Conservation (phyloP, 2,329 filamentous ascomycete species). For the Alternaria sp. region DNA sequence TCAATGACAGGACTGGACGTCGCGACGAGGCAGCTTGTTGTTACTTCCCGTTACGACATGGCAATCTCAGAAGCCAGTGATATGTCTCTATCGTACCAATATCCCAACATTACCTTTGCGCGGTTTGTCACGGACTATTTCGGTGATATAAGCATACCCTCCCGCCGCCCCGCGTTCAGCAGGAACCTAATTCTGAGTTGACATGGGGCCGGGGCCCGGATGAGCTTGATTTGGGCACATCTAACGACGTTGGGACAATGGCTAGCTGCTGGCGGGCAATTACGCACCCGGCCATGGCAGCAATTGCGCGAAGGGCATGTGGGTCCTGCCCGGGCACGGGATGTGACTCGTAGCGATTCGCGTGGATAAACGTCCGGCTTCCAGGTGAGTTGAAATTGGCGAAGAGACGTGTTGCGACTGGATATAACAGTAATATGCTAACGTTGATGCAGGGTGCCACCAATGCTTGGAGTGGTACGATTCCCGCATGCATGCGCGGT, state of each 20-base stretch:
- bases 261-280: constrained; percentile 6
- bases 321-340: background rate
- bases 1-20: background rate
- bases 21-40: background rate
- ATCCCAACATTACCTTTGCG: background rate
- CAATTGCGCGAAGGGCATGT: constrained; percentile 3
- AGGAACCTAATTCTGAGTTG: constrained; percentile 10
- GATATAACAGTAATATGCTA: background rate
- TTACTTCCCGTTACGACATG: background rate
- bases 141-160: constrained; percentile 5
- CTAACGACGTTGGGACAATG: background rate
- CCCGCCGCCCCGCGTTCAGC: constrained; percentile 10
- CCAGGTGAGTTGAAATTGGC: background rate
- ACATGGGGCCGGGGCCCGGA: constrained; percentile 6
- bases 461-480: background rate
- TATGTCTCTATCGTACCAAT: background rate
- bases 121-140: background rate
- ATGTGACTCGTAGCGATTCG: constrained; percentile 12
- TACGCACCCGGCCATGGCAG: constrained; percentile 9
- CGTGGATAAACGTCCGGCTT: constrained; percentile 16
- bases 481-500: background rate
- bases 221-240: background rate
- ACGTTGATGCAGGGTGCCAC: background rate
- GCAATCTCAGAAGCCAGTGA: background rate
- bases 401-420: background rate